These are phyloP conservation scores for Globisporangium mamillatum DNA, from an alignment of 352 stramenopile species.

Conservation along the genomic window DNA sequence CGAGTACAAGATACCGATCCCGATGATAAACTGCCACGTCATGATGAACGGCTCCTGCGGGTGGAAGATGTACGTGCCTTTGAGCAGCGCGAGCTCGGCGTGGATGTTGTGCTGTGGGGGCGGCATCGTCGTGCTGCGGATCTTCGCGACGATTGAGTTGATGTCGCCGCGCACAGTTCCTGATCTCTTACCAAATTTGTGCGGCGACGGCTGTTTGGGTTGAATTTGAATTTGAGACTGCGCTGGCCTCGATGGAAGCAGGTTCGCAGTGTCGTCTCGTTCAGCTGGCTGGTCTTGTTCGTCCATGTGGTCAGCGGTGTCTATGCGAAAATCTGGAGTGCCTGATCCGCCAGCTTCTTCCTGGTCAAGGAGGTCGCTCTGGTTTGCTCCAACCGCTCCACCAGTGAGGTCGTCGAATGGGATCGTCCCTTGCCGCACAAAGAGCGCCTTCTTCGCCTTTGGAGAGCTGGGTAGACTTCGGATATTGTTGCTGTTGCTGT, in stretches of 20 bases:
- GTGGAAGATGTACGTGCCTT: constrained; percentile 74
- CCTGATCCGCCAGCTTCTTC: not conserved
- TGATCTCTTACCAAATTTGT: not conserved
- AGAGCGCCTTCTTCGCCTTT: not conserved
- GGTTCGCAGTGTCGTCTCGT: not conserved
- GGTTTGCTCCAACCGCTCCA: not conserved
- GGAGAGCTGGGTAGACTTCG: not conserved
- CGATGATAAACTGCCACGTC: constrained; percentile 75
- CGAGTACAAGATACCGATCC: constrained; percentile 82
- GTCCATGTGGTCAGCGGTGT: not conserved
- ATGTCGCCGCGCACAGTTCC: constrained; percentile 18
- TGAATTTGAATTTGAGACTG: not conserved
- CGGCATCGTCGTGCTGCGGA: constrained; percentile 45
- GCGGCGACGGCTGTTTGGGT: not conserved
- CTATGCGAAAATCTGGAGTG: not conserved
- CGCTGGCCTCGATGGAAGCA: not conserved
- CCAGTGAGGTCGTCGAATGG: constrained; percentile 9
- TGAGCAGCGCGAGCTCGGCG: constrained; percentile 54
- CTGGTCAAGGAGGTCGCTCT: not conserved
- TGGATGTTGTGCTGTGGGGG: constrained; percentile 45
- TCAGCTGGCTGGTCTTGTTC: not conserved
- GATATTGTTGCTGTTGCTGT: not conserved
- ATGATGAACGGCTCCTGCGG: constrained; percentile 66
- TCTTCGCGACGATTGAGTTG: constrained; percentile 34
- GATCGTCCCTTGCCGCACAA: constrained; percentile 1